Evolutionary conservation across 2,329 filamentous ascomycete species (phyloP), one percentile per base, ranked within the genome.

Genomic region (Sphaerulina vaccinii): DNA sequence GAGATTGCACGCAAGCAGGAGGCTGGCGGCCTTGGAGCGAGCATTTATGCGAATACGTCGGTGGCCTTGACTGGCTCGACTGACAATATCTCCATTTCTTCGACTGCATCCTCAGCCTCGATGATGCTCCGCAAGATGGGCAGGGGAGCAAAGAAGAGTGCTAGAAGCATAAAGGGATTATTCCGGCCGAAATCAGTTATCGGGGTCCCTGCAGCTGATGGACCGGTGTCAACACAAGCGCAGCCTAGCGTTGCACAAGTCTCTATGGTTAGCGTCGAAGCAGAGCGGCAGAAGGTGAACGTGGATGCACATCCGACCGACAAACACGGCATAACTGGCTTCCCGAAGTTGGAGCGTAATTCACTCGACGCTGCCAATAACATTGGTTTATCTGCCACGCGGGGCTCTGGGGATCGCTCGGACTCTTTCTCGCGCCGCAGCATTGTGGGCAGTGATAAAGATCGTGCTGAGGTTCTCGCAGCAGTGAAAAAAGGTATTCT

Each of bases 61-160:
- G 87, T 52, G 86, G 87, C 52, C 58, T 96, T 97, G 68, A 82
- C 85, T 13, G 87, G 90, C 11, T 99, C 93, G 3, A 97, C 90
- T 0, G 93, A 99, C 71, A 97, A 97, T 62, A 73, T 99, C 38
- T 95, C 90, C 11, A 90, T 95, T 58, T 92, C 88, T 1, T 95
- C 90, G 3, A 95, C 89, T 8, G 89, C 89, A 16, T 95, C 90
- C 5, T 95, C 89, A 16, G 89, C 89, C 27, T 95, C 90, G 23
- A 84, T 95, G 63, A 95, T 95, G 89, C 87, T 99, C 60, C 85
- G 93, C 47, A 99, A 99, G 76, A 99, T 99, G 93, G 93, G 93
- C 50, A 90, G 90, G 59, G 91, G 92, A n/a, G 87, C 97, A 84
- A 97, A 96, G 80, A 95, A 93, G 73, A 86, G 90, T 45, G 87